Evolutionary conservation across 306 rosid species (phyloP).

Genomic region (Corylus heterophylla): DNA sequence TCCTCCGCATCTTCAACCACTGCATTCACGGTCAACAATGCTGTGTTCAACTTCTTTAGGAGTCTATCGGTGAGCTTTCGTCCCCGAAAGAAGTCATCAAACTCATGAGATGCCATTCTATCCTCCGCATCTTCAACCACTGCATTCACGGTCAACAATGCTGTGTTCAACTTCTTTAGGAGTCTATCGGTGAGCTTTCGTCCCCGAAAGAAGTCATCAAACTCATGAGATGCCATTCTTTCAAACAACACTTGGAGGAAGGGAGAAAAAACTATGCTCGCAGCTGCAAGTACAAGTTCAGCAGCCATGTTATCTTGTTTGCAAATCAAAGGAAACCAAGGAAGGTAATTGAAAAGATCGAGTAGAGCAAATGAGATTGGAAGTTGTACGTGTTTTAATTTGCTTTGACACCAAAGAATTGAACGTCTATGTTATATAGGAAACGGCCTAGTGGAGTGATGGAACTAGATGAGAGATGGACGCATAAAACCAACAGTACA

Average conservation of each 20-base stretch:
- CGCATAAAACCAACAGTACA: too few species aligned
- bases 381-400: too few species aligned
- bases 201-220: constrained; percentile 2
- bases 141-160: constrained; percentile 1
- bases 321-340: too few species aligned
- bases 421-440: too few species aligned
- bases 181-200: not conserved
- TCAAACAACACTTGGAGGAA: constrained; percentile 18
- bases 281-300: not conserved
- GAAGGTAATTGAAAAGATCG: too few species aligned
- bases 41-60: not conserved
- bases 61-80: not conserved
- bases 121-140: constrained; percentile 18
- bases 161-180: not conserved
- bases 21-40: not conserved
- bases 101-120: too few species aligned
- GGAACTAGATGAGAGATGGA: too few species aligned
- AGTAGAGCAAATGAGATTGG: too few species aligned
- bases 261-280: not conserved
- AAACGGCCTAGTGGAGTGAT: too few species aligned
- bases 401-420: too few species aligned
- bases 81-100: constrained; percentile 1
- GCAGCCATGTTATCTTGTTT: not conserved
- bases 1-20: constrained; percentile 18
- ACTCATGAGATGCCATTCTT: constrained; percentile 10